These are phyloP conservation scores for Erythrophleum fordii DNA, from an alignment of 306 rosid species.

Conservation along the genomic window DNA sequence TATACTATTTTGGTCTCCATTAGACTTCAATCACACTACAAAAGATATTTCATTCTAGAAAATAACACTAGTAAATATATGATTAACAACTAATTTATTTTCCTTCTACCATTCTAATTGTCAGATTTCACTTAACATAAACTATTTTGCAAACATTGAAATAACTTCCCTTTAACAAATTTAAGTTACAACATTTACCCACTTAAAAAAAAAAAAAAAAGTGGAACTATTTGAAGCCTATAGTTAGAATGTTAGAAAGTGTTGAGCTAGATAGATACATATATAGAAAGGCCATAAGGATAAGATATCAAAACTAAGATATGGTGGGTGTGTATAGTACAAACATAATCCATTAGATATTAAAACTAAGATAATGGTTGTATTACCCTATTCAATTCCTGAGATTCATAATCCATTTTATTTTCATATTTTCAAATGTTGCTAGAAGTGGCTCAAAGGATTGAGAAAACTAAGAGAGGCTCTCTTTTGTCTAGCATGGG, in stretches of 20 bases:
- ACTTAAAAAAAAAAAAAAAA: neutral
- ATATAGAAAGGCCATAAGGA: constrained; percentile 14
- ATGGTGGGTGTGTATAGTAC: neutral
- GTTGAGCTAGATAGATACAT: neutral
- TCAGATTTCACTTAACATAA: constrained; percentile 2
- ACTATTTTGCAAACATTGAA: neutral
- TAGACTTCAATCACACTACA: neutral
- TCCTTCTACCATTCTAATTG: constrained; percentile 16
- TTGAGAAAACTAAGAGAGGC: neutral
- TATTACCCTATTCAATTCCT: neutral
- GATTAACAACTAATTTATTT: neutral
- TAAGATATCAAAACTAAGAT: neutral
- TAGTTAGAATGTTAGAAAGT: neutral
- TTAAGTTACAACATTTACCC: neutral
- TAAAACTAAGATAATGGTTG: neutral
- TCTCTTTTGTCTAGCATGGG: neutral
- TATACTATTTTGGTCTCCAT: no score
- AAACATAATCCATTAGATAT: neutral
- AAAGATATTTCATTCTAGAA: constrained; percentile 18
- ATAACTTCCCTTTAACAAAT: constrained; percentile 6
- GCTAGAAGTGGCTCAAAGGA: no score
- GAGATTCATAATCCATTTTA: neutral
- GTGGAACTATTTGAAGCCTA: neutral
- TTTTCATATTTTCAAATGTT: neutral
- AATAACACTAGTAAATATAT: neutral